Base-by-base conservation (phyloP, 2,329 filamentous ascomycete genomes). In the Domatiomyces catenatus region DNA sequence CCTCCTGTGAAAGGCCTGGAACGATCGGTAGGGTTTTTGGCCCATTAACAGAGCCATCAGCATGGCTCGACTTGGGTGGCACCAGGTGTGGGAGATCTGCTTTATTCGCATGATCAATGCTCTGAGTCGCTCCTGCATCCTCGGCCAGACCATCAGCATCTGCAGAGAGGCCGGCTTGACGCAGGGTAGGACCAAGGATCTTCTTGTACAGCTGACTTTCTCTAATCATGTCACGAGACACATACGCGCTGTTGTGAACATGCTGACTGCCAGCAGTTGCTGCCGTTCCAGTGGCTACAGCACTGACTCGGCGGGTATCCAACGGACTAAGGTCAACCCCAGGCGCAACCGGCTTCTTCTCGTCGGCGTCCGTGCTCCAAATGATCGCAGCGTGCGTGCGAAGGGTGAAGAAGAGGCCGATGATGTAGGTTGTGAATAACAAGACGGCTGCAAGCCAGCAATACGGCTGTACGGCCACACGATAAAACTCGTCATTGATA, bases 311-410 rank as follows among this genome's bases (percentile, higher is more conserved):
- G 50, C 66, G 60, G 32, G 63, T 62, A 50, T 69, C 67, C 53
- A 63, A 61, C 3, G 61, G 54, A 42, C 59, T 56, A 46, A 64
- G 55, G 36, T 67, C 66, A 18, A 56, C 51, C 54, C 63, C 55
- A 5, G 64, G 62, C 15, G 81, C 76, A 10, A 80, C 76, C 42
- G 77, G 72, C 60, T 79, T 82, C 68, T 87, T 89, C 67, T 89
- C 84, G 42, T 89, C 84, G 2, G 75, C 64, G 55, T 95, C 89
- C 7, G 77, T 83, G 61, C 88, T 92, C 92, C 92, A 98, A 58
- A 98, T 98, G 45, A 95, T 84, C 3, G 93, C 89, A 3, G 92
- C 92, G 64, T 98, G 92, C 0, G 92, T 98, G 56, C 92, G 79
- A 18, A 98, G 76, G 0, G 92, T 98, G 67, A 98, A 98, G 75